These are phyloP conservation scores for Kwoniella bestiolae DNA, from an alignment of 768 basidiomycete genomes.

Conservation along the genomic window DNA sequence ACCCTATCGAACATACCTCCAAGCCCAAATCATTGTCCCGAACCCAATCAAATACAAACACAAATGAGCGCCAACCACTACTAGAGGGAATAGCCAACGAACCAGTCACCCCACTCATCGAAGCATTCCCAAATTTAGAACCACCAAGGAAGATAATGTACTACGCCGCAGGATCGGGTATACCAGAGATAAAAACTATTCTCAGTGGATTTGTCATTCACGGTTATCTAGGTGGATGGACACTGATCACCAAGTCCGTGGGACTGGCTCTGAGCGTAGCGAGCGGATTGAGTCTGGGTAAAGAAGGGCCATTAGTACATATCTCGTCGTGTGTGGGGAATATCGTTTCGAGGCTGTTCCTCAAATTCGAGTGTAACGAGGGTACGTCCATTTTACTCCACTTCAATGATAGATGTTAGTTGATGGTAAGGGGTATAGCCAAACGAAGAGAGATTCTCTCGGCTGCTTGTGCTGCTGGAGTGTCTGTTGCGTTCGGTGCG, in stretches of 20 bases:
- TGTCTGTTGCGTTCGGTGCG: slow-evolving; percentile 95
- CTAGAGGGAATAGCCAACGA: slow-evolving; percentile 26
- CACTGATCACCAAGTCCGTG: slow-evolving; percentile 84
- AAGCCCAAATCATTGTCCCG: slow-evolving; percentile 6
- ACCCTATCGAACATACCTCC: neutral
- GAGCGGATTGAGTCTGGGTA: slow-evolving; percentile 85
- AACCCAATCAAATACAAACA: slow-evolving; percentile 11
- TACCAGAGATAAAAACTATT: slow-evolving; percentile 83
- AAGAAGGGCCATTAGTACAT: slow-evolving; percentile 89
- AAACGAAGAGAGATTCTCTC: slow-evolving; percentile 93
- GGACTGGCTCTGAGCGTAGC: slow-evolving; percentile 89
- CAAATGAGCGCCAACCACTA: slow-evolving; percentile 39
- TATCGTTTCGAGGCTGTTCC: slow-evolving; percentile 80
- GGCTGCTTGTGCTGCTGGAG: slow-evolving; percentile 95
- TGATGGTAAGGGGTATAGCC: slow-evolving; percentile 59
- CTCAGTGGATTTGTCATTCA: slow-evolving; percentile 85
- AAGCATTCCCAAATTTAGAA: slow-evolving; percentile 24
- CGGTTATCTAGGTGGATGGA: slow-evolving; percentile 90
- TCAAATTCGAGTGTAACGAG: slow-evolving; percentile 95
- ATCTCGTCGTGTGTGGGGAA: slow-evolving; percentile 92
- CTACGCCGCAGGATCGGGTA: slow-evolving; percentile 93
- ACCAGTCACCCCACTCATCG: slow-evolving; percentile 17
- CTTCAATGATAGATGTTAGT: neutral
- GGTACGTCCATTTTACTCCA: slow-evolving; percentile 60
- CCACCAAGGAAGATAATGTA: slow-evolving; percentile 70